Base-by-base conservation (phyloP, 1,284 basidiomycete species). In the Fereydounia khargensis region DNA sequence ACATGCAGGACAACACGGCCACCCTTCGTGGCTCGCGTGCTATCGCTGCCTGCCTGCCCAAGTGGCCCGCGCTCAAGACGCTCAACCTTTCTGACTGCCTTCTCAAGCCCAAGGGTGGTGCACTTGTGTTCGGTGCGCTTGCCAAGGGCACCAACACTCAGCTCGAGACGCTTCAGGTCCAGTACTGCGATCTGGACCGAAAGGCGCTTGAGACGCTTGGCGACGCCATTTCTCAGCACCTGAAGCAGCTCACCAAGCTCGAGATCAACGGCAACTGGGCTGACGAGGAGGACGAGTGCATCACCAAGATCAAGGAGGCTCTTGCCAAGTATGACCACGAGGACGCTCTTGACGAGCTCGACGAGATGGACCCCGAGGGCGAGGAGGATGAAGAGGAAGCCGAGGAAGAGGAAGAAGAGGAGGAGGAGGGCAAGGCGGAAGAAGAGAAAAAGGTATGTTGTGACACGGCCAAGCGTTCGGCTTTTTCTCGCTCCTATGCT, bases 1-100 rank as follows among this genome's bases (percentile, higher is more conserved):
- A 98, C 79, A 78, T 98, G 41, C 91, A 96, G 78, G 94, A 98
- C 78, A 98, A 98, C 79, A 92, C 91, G 0, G 89, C 91, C 64
- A 89, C 88, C 19, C 76, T 79, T 33, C 82, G 84, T 35, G 91
- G 86, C 19, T 83, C 85, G 19, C 76, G 83, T 42, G 86, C 87
- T 8, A 86, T 95, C 80, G 85, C 88, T 5, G 80, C 81, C 24
- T 82, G 86, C 2, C 78, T 97, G 30, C 55, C 63, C 28, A 62
- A 58, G 13, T 97, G 88, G 87, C 84, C 84, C 0, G 76, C 80
- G 4, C 81, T 98, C 25, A 81, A 81, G 35, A 83, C 82, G 18
- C 84, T 98, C 64, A 90, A 97, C 77, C 80, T 98, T 30, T 91
- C 89, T 10, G 94, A 98, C 78, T 95, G 91, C 69, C 83, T 96